Evolutionary conservation across 441 rosid species (phyloP).

Genomic region (Macaranga tanarius): DNA sequence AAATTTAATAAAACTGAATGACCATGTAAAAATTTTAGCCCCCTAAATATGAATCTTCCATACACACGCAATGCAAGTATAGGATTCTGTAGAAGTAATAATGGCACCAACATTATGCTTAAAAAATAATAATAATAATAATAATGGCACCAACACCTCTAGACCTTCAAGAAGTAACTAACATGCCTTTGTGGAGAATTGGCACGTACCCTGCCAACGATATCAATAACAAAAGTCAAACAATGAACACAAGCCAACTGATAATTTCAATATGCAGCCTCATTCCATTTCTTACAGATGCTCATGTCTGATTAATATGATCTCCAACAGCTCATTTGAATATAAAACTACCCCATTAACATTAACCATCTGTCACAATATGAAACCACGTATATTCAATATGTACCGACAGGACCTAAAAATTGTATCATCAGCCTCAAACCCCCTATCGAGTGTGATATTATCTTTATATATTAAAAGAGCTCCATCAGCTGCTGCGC

Average conservation of each 20-base stretch:
- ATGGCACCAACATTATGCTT: too few relatives aligned
- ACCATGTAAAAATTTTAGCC: too few relatives aligned
- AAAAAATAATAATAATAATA: too few relatives aligned
- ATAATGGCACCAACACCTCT: too few relatives aligned
- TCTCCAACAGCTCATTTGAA: not conserved
- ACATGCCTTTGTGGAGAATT: too few relatives aligned
- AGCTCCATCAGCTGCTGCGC: slow-evolving; percentile 76
- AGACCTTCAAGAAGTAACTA: too few relatives aligned
- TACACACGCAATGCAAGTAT: too few relatives aligned
- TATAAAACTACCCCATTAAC: not conserved
- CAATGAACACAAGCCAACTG: not conserved
- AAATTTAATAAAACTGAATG: too few relatives aligned
- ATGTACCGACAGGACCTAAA: slow-evolving; percentile 2
- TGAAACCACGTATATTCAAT: not conserved
- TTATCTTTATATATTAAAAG: slow-evolving; percentile 27
- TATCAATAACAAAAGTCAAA: not conserved
- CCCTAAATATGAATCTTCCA: too few relatives aligned
- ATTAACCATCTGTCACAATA: not conserved
- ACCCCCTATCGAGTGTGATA: slow-evolving; percentile 2
- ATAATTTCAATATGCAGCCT: slow-evolving; percentile 7
- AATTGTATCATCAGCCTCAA: slow-evolving; percentile 8
- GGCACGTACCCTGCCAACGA: too few relatives aligned
- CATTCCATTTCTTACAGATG: slow-evolving; percentile 6
- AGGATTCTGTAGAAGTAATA: too few relatives aligned
- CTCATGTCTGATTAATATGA: not conserved